Evolutionary conservation across 352 stramenopile species (phyloP).

Genomic region (Globisporangium canariense): DNA sequence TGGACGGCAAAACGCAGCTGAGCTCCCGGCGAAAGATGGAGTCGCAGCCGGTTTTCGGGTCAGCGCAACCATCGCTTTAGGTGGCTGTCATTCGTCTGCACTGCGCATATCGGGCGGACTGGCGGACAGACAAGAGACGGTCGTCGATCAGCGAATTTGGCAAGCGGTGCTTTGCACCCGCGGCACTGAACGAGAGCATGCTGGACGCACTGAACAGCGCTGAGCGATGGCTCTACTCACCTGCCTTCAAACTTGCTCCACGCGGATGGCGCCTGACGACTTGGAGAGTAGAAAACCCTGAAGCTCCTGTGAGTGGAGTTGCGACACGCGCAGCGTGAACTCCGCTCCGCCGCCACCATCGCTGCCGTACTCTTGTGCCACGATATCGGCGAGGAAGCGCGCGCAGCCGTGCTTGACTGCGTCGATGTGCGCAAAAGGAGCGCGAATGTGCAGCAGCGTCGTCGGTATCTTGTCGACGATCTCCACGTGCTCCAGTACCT

Average conservation of each 20-base stretch:
- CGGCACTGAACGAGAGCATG: background rate
- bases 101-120: background rate
- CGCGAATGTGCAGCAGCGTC: conserved; percentile 25
- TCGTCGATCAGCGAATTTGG: background rate
- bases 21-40: background rate
- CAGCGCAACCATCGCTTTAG: background rate
- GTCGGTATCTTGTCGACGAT: conserved; percentile 55
- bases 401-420: conserved; percentile 47
- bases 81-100: background rate
- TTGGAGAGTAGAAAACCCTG: conserved; percentile 36
- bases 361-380: conserved; percentile 30
- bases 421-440: conserved; percentile 35
- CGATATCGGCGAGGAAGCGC: conserved; percentile 40
- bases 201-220: background rate
- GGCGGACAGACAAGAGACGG: background rate
- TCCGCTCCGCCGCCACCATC: conserved; percentile 19
- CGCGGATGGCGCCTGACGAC: conserved; percentile 37
- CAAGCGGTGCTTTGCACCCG: background rate
- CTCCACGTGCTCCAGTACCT: conserved; percentile 47
- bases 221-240: background rate
- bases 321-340: conserved; percentile 47
- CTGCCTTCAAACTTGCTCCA: background rate
- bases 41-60: background rate
- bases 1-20: conserved; percentile 1
- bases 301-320: conserved; percentile 27